phyloP scores from a whole-genome alignment of 2,329 filamentous ascomycete species.

The Aureobasidium pullulans region DNA sequence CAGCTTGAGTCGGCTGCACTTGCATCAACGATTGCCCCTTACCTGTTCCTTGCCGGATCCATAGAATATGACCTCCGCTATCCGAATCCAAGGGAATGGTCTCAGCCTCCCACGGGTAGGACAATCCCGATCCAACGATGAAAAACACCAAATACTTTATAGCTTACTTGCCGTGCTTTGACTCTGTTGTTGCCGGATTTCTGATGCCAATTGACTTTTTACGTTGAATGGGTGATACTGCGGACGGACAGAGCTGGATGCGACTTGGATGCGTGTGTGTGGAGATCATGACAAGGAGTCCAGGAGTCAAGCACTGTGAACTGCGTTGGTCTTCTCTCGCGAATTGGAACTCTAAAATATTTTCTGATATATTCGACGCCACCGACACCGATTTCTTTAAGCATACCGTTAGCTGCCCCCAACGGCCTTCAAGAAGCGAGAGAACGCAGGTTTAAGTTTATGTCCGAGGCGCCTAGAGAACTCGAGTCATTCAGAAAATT shows the following conservation, averaged over 20 bases:
- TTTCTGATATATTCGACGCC: not conserved
- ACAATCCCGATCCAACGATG: not conserved
- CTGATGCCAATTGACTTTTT: not conserved
- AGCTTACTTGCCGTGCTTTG: not conserved
- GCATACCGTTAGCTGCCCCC: not conserved
- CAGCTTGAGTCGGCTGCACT: not conserved
- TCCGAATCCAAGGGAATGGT: not conserved
- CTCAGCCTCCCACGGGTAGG: not conserved
- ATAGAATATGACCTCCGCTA: not conserved
- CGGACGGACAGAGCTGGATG: not conserved
- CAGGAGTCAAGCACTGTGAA: not conserved
- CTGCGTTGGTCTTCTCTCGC: not conserved
- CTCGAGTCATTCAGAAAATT: not conserved
- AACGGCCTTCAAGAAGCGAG: slow-evolving; percentile 4
- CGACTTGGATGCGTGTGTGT: not conserved
- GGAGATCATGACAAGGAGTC: not conserved
- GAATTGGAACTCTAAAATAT: not conserved
- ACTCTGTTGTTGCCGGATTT: not conserved
- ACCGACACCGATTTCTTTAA: not conserved
- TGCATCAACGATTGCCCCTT: not conserved
- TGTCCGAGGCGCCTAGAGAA: too few species aligned
- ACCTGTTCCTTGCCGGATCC: not conserved
- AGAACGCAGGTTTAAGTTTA: not conserved
- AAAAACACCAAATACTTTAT: not conserved
- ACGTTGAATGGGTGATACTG: not conserved